Conservation (phyloP, 768 basidiomycete species). For the Pleurotus cornucopiae region DNA sequence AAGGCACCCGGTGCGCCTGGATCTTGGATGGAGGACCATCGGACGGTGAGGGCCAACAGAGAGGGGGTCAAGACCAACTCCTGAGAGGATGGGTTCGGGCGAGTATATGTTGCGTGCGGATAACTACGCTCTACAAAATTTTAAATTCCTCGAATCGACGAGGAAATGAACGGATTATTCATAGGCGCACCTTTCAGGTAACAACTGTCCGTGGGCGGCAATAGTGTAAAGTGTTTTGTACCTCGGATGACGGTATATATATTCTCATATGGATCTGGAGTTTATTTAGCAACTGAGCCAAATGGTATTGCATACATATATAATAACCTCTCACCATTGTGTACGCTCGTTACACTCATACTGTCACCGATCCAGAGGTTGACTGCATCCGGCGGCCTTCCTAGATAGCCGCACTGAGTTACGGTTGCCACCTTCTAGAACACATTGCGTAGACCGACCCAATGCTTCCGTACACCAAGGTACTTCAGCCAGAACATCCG, state of each 20-base stretch:
- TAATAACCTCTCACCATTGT: conserved; percentile 56
- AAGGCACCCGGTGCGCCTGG: conserved; percentile 46
- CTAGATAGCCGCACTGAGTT: conserved; percentile 25
- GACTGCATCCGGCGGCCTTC: conserved; percentile 75
- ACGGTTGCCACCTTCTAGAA: background rate
- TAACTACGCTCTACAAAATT: conserved; percentile 47
- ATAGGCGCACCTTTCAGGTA: conserved; percentile 62
- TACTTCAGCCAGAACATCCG: conserved; percentile 67
- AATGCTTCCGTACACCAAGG: conserved; percentile 75
- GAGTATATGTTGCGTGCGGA: conserved; percentile 63
- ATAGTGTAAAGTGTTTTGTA: conserved; percentile 77
- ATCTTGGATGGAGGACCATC: conserved; percentile 78
- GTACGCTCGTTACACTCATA: conserved; percentile 77
- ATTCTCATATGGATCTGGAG: conserved; percentile 86
- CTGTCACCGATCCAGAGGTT: conserved; percentile 90
- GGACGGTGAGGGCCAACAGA: conserved; percentile 37
- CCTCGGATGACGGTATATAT: conserved; percentile 87
- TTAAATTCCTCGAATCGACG: background rate
- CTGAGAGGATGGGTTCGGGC: conserved; percentile 27
- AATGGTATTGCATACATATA: background rate
- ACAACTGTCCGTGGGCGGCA: conserved; percentile 89
- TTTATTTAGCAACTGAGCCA: background rate
- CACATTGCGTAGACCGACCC: conserved; percentile 39
- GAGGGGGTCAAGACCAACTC: conserved; percentile 28
- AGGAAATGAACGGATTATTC: background rate